Evolutionary conservation across 192 early-diverging fungal genomes (phyloP), one percentile per base, ranked within the genome.

Genomic region (Gryganskiella cystojenkinii): DNA sequence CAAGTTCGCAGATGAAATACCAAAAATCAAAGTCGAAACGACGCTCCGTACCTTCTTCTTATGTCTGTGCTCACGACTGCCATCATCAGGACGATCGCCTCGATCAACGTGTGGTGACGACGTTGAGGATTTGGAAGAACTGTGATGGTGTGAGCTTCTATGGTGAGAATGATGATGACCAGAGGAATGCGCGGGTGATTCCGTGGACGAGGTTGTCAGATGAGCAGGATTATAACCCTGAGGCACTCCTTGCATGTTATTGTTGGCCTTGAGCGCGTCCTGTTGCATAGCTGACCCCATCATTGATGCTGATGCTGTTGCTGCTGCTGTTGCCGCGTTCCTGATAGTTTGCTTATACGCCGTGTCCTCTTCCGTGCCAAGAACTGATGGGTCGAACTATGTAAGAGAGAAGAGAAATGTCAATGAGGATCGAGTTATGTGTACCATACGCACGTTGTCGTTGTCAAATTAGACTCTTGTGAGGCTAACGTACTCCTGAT

Each of bases 361-460:
- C 1, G 33, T 33, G 40, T 67, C 73, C 20, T 78, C 74, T 17
- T 78, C 74, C 2, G 74, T 69, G 8, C 74, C 74, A 22, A 78
- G 54, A 30, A 78, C 74, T 20, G 74, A 69, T 6, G 47, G 25
- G 49, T 78, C 74, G 59, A 78, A 78, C 74, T 78, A 42, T 53
- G 27, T 17, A 9, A 9, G 17, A n/a, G 3, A 24, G 5, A 15
- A 65, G 24, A 44, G 22, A 27, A 0, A 45, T 31, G 24, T 25
- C 19, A 50, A 30, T 28, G 30, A 40, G 9, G 15, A 37, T 47
- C 20, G 25, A 13, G 15, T 22, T 3, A 60, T 9, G n/a, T 31
- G 9, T 30, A 17, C 14, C 24, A 22, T 24, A 24, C 22, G 9
- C 22, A 20, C 2, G 13, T 8, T 4, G 4, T 31, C 54, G n/a